Percentiles rank a stretch among this genome's conserved stretches.
Conservation (phyloP, 2,329 filamentous ascomycete species). For the Delphinella strobiligena region DNA sequence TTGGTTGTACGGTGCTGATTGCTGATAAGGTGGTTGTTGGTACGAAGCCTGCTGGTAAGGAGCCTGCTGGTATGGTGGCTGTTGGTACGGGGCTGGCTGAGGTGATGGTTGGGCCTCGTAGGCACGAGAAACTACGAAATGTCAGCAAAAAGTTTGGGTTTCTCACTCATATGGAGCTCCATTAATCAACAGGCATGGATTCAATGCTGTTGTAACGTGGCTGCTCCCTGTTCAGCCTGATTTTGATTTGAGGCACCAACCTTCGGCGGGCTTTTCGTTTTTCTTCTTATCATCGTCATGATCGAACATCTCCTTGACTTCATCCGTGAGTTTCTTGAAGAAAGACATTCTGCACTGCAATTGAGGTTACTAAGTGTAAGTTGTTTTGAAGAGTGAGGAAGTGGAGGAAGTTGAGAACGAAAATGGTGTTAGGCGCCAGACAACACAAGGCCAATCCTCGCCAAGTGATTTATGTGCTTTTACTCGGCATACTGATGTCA, state of each 20-base stretch:
- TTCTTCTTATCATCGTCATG: slow-evolving; percentile 20
- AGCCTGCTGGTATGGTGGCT: slow-evolving; percentile 16
- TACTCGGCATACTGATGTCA: no score
- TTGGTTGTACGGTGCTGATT: slow-evolving; percentile 16
- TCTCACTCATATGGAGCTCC: no score
- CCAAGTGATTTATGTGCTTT: no score
- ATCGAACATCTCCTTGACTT: slow-evolving; percentile 27
- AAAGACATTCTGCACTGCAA: slow-evolving; percentile 26
- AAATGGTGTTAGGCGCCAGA: no score
- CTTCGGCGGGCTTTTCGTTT: slow-evolving; percentile 15
- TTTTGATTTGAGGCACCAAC: slow-evolving; percentile 5
- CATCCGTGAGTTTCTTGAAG: slow-evolving; percentile 34
- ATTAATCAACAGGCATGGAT: no score
- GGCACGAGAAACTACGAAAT: slow-evolving; percentile 1
- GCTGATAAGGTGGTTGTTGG: slow-evolving; percentile 16
- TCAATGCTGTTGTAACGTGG: no score
- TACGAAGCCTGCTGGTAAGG: slow-evolving; percentile 13
- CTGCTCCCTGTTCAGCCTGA: no score
- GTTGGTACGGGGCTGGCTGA: slow-evolving; percentile 12
- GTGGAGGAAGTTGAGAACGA: no score
- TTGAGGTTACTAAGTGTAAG: no score
- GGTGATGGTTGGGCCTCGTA: slow-evolving; percentile 9
- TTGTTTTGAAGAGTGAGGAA: no score
- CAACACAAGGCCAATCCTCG: no score
- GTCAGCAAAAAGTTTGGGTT: slow-evolving; percentile 2